Conservation (phyloP, 148 eudicot genomes). For the Camellia japonica region DNA sequence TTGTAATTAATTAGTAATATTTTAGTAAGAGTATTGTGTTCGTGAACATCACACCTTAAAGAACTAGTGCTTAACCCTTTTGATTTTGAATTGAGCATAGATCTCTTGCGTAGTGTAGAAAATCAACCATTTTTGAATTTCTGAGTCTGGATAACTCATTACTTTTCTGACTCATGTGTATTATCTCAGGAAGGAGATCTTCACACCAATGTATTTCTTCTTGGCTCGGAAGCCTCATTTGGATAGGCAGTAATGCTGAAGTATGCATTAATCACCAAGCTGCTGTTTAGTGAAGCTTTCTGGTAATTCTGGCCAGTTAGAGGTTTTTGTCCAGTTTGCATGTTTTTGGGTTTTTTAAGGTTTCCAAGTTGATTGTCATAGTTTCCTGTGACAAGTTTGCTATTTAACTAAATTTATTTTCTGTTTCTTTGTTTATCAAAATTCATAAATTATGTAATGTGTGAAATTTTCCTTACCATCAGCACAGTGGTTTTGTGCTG, state of each 20-base stretch:
- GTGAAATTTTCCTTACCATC: not conserved
- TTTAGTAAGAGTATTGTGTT: not conserved
- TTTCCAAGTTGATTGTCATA: not conserved
- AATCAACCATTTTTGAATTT: not conserved
- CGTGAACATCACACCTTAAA: not conserved
- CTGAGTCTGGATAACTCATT: too few relatives aligned
- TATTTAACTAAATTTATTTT: too few relatives aligned
- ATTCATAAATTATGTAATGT: not conserved
- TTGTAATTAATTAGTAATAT: not conserved
- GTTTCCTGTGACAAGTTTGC: not conserved
- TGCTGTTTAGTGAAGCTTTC: not conserved
- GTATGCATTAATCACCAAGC: too few relatives aligned
- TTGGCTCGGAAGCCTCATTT: conserved; percentile 57
- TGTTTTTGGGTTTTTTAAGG: not conserved
- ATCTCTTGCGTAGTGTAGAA: not conserved
- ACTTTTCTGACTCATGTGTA: too few relatives aligned
- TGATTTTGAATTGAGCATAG: not conserved
- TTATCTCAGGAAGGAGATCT: conserved; percentile 62
- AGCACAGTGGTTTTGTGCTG: not conserved
- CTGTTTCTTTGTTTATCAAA: not conserved
- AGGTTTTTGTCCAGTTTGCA: not conserved
- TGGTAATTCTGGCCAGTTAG: not conserved
- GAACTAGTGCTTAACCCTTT: not conserved
- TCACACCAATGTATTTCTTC: conserved; percentile 78
- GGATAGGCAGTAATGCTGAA: not conserved